Base-by-base conservation (phyloP, 1,284 basidiomycete species). In the Malassezia sympodialis region DNA sequence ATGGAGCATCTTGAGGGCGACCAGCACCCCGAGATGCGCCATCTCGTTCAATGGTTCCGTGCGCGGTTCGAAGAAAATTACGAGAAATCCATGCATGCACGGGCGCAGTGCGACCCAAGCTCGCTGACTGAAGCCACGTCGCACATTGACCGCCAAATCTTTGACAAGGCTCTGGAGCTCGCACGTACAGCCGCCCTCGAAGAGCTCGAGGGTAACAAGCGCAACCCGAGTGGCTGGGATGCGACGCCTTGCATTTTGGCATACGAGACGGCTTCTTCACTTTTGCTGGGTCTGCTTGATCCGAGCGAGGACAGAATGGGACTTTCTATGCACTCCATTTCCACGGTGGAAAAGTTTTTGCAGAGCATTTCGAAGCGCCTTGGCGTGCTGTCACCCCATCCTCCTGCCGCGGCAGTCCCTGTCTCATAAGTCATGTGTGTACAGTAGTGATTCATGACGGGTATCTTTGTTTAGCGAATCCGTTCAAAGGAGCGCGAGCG, bases 201-300 rank as follows among this genome's bases (percentile, higher is more conserved):
- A 69, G 93, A 98, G 72, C 80, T 96, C 0, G 79, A 87, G 21
- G 69, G 67, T 51, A 68, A 72, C 31, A 62, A 63, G n/a, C 32
- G 30, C 10, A 59, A 63, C 7, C 59, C 60, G 2, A 43, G 49
- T 23, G 87, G 89, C 63, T 84, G 88, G 19, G 86, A 90, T 61
- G 67, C 76, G 4, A 53, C 69, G 26, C 84, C 87, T 64, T 94
- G 90, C 71, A 86, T 94, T 77, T 85, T 86, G 68, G 80, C 91
- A 32, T 98, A 98, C 76, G 91, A 96, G 72, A 89, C 89, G 60
- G 89, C 90, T 0, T 76, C 94, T 17, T 93, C 88, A 86, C 86
- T 91, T 72, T 78, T 98, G 24, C 87, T 88, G 62, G 86, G 89
- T 0, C 79, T 96, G 5, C 84, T 93, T 67, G 93, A 98, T 72